A percentile compares a stretch with the other conserved stretches of the same genome.
Conservation (phyloP, 1,284 basidiomycete genomes). For the Heterobasidion occidentale region DNA sequence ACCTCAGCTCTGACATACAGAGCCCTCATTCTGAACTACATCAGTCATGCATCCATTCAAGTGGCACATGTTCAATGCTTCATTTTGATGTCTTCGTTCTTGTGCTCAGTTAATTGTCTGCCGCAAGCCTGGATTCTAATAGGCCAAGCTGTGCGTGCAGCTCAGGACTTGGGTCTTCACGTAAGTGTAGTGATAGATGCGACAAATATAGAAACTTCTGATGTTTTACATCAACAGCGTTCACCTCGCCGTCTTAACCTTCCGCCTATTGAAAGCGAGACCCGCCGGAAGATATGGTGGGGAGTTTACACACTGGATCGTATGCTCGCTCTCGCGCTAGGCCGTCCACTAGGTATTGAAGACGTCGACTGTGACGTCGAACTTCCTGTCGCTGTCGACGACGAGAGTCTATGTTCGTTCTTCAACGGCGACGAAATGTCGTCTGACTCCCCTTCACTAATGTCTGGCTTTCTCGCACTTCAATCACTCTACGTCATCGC, state of each 20-base stretch:
- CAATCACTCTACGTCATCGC: constrained; percentile 76
- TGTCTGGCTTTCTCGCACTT: constrained; percentile 75
- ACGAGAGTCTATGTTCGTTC: constrained; percentile 66
- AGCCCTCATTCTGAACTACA: constrained; percentile 82
- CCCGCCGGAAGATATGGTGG: constrained; percentile 86
- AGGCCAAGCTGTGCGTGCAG: constrained; percentile 80
- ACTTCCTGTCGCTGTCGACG: constrained; percentile 73
- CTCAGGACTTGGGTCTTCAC: constrained; percentile 85
- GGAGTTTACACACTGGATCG: constrained; percentile 82
- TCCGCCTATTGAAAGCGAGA: constrained; percentile 76
- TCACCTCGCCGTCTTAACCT: constrained; percentile 69
- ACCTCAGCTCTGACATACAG: constrained; percentile 27
- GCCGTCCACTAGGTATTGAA: constrained; percentile 73
- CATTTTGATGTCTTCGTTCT: constrained; percentile 79
- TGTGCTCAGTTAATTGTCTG: constrained; percentile 84
- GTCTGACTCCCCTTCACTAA: constrained; percentile 49
- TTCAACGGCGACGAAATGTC: constrained; percentile 53
- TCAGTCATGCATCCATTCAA: constrained; percentile 76
- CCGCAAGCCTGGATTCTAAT: constrained; percentile 88
- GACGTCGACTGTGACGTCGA: constrained; percentile 80
- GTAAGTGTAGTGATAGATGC: constrained; percentile 38
- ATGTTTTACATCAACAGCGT: constrained; percentile 39
- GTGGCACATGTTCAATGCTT: constrained; percentile 84
- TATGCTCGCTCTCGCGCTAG: constrained; percentile 82
- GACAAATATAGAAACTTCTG: neutral